Evolutionary conservation across 176 grass and related monocot species (phyloP).

Genomic region (Avena atlantica): DNA sequence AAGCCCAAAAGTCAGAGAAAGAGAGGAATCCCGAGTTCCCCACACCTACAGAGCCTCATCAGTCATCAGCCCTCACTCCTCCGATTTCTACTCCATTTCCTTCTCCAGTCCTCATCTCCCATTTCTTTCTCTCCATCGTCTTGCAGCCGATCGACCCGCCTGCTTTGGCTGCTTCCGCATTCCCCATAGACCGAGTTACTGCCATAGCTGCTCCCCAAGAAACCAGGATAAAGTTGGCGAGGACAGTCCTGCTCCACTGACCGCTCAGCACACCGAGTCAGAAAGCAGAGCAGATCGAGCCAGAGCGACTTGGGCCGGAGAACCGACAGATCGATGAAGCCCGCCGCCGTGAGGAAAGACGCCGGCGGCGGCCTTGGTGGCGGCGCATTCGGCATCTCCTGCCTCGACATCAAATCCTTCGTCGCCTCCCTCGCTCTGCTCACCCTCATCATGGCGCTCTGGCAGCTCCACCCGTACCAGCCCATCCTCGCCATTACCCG

Average conservation of each 20-base stretch:
- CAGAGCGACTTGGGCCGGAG: background rate
- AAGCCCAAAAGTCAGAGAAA: constrained; percentile 7
- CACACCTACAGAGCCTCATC: background rate
- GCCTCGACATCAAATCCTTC: constrained; percentile 83
- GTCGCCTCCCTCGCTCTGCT: constrained; percentile 68
- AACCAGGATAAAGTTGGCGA: constrained; percentile 19
- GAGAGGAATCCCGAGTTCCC: background rate
- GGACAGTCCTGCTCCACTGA: constrained; percentile 6
- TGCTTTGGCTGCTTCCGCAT: constrained; percentile 10
- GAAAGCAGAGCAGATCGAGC: constrained; percentile 28
- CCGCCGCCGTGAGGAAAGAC: constrained; percentile 44
- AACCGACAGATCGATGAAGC: constrained; percentile 46
- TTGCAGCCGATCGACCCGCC: constrained; percentile 1
- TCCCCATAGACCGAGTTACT: background rate
- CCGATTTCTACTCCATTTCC: background rate
- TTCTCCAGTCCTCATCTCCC: background rate
- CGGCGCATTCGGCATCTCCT: constrained; percentile 44
- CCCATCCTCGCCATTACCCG: constrained; percentile 35
- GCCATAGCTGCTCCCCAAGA: background rate
- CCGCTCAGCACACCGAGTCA: background rate
- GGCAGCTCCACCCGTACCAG: constrained; percentile 72
- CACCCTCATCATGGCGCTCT: constrained; percentile 64
- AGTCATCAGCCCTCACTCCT: background rate
- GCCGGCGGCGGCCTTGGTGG: constrained; percentile 18
- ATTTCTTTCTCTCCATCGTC: background rate